Evolutionary conservation across 352 stramenopile genomes (phyloP), one percentile per base, ranked within the genome.

Genomic region (Phytophthora pisi): DNA sequence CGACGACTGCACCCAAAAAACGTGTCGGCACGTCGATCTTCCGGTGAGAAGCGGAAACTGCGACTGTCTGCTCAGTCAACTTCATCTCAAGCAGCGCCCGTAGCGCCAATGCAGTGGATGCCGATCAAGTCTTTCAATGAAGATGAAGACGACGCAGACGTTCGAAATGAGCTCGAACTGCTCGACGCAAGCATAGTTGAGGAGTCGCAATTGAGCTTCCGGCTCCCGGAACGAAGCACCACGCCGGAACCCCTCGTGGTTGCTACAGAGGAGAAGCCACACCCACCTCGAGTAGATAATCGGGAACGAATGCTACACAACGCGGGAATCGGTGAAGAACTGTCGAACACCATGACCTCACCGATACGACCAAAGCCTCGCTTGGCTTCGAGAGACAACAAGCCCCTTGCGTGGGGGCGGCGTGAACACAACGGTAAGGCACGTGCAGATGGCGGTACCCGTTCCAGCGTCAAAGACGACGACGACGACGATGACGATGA

Each of bases 221-320:
- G 82, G 5, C 64, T 75, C 13, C 85, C 83, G 7, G 83, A 88
- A 60, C 77, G 85, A 38, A 93, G 79, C 56, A 77, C 51, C 28
- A 89, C 82, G 4, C 81, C 77, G 15, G 81, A 91, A 31, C 80
- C 82, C 5, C 59, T 89, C 10, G 57, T 81, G 24, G 31, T 63
- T 34, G 50, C 51, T 7, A 65, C 57, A 55, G 61, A 71, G 30
- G 74, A 77, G 38, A 79, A 77, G 36, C 42, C 46, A n/a, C 57
- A 66, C 52, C 34, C 57, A 30, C 31, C 47, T 47, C 13, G 16
- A 20, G 18, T 64, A 42, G 34, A 51, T 23, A 54, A 54, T 20
- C 9, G 4, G 4, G 49, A 42, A 36, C 24, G 45, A 3, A 10
- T 47, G n/a, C 5, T 43, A 7, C 28, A 24, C 24, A 45, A 45